Evolutionary conservation across 192 early-diverging fungal species (phyloP).

Genomic region (Rhizophagus sp.): DNA sequence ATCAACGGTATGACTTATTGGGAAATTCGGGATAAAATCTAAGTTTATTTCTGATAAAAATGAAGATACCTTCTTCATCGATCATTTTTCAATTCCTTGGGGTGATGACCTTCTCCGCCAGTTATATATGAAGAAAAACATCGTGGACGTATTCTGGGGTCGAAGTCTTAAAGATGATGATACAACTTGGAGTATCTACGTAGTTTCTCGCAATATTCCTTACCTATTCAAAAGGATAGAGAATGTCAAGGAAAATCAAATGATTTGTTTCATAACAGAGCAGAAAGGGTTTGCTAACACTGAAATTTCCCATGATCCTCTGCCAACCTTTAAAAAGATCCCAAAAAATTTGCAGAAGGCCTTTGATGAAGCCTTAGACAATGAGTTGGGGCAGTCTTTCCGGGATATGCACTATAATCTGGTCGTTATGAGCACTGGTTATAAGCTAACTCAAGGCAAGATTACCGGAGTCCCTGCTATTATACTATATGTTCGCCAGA

Average conservation of each 20-base stretch:
- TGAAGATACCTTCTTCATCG: background rate
- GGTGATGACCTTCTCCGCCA: slow-evolving; percentile 6
- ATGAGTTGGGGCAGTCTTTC: background rate
- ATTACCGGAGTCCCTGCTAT: no score
- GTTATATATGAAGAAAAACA: background rate
- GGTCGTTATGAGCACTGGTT: background rate
- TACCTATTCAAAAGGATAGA: background rate
- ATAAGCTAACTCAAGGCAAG: no score
- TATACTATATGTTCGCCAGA: no score
- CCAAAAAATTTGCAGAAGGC: background rate
- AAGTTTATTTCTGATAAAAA: background rate
- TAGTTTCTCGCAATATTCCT: background rate
- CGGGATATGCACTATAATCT: background rate
- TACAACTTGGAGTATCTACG: background rate
- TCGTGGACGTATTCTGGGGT: slow-evolving; percentile 24
- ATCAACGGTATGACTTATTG: slow-evolving; percentile 28
- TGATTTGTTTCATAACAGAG: slow-evolving; percentile 1
- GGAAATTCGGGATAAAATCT: slow-evolving; percentile 19
- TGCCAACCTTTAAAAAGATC: background rate
- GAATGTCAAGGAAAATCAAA: background rate
- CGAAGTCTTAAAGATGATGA: slow-evolving; percentile 6
- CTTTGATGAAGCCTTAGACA: slow-evolving; percentile 18
- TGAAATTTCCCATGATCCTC: background rate
- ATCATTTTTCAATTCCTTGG: background rate
- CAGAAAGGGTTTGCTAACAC: background rate